A percentile compares a stretch with the other conserved stretches of the same genome.
Conservation (phyloP, 2,329 filamentous ascomycete genomes). For the Hymenoscyphus scutula region DNA sequence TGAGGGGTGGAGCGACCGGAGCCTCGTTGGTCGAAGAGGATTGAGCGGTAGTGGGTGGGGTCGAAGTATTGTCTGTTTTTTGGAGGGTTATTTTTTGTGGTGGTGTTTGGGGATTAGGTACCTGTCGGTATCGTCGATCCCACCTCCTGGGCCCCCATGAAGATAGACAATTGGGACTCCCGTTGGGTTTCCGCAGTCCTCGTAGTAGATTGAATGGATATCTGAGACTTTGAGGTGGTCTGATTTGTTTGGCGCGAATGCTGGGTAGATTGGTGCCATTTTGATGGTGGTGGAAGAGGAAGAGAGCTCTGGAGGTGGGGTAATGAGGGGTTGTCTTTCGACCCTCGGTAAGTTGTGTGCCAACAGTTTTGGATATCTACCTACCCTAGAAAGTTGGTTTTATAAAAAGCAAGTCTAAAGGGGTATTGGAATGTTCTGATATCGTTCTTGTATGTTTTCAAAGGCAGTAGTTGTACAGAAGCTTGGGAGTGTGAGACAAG, state of each 20-base stretch:
- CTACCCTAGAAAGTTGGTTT: background rate
- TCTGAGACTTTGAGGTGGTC: slow-evolving; percentile 33
- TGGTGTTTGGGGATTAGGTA: slow-evolving; percentile 31
- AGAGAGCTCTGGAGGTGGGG: background rate
- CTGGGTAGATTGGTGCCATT: slow-evolving; percentile 32
- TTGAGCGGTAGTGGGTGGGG: slow-evolving; percentile 43
- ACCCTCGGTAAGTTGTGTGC: background rate
- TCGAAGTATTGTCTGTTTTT: slow-evolving; percentile 45
- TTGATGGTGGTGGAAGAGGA: background rate
- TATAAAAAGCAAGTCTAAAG: no score
- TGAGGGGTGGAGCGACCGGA: slow-evolving; percentile 43
- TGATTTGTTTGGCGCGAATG: slow-evolving; percentile 26
- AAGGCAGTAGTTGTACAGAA: no score
- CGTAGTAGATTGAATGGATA: slow-evolving; percentile 34
- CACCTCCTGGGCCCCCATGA: slow-evolving; percentile 45
- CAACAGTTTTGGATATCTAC: background rate
- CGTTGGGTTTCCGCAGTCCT: slow-evolving; percentile 27
- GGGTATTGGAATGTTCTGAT: background rate
- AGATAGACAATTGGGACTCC: slow-evolving; percentile 41
- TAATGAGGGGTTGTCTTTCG: background rate
- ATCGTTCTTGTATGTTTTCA: background rate
- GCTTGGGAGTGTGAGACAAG: no score
- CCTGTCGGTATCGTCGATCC: slow-evolving; percentile 38
- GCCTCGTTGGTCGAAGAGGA: slow-evolving; percentile 48
- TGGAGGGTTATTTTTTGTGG: background rate